Conservation (phyloP, 306 rosid genomes). For the Sesbania bispinosa region DNA sequence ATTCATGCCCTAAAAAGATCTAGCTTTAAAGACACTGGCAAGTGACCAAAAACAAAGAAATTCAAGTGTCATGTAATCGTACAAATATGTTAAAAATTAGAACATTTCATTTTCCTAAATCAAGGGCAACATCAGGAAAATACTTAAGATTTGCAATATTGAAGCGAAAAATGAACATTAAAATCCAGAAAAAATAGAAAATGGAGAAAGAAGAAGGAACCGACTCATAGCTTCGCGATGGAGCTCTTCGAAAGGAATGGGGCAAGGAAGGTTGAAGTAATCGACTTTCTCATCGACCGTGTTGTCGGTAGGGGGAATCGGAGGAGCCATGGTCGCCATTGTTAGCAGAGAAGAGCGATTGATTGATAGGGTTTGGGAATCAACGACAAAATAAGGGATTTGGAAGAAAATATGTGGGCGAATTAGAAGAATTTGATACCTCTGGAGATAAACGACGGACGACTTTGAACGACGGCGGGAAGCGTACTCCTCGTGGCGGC, state of each 20-base stretch:
- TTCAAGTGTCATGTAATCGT: neutral
- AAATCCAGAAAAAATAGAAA: neutral
- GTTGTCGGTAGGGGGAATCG: slow-evolving; percentile 4
- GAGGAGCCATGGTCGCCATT: slow-evolving; percentile 42
- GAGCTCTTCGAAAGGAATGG: slow-evolving; percentile 92
- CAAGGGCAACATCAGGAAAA: no score
- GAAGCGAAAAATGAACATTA: neutral
- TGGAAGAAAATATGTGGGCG: no score
- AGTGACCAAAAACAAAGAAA: neutral
- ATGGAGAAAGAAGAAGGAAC: neutral
- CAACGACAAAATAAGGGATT: neutral
- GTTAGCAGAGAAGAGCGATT: slow-evolving; percentile 8
- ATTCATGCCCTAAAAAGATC: slow-evolving; percentile 87
- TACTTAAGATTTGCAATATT: neutral
- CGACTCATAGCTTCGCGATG: slow-evolving; percentile 95
- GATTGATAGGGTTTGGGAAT: neutral
- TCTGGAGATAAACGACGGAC: no score
- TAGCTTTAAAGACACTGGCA: slow-evolving; percentile 94
- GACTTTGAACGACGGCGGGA: no score
- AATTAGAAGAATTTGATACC: no score
- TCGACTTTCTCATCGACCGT: slow-evolving; percentile 53
- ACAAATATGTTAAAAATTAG: neutral
- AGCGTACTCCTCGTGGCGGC: no score
- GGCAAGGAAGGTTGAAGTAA: slow-evolving; percentile 83
- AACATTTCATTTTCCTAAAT: neutral